Percentiles rank a stretch among this genome's conserved stretches.
phyloP scores from a whole-genome alignment of 1,284 basidiomycete species.

The Tremellales sp. region DNA sequence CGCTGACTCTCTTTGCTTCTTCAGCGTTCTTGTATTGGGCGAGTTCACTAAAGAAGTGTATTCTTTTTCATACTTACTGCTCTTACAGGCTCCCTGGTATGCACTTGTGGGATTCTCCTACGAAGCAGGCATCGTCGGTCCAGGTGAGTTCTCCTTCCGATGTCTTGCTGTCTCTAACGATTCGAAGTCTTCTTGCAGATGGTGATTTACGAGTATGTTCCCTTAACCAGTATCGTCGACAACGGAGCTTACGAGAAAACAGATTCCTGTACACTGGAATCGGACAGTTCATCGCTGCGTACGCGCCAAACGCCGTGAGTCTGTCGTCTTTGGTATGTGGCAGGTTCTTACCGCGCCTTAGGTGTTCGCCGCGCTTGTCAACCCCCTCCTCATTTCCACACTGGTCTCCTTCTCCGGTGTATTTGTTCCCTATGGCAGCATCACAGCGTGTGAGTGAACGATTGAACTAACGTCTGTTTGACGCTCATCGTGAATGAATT shows the following conservation, averaged over 20 bases:
- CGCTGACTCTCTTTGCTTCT: too few relatives aligned
- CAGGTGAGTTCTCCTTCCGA: too few relatives aligned
- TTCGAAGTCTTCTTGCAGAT: conserved; percentile 46
- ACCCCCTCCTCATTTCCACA: conserved; percentile 25
- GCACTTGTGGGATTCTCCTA: conserved; percentile 35
- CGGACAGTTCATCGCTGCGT: conserved; percentile 25
- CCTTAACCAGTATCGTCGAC: too few relatives aligned
- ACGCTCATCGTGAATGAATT: too few relatives aligned
- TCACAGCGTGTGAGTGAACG: neutral
- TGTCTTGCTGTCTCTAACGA: too few relatives aligned
- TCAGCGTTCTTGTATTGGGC: too few relatives aligned
- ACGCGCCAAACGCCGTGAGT: conserved; percentile 6
- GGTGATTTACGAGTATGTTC: conserved; percentile 46
- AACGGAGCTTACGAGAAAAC: too few relatives aligned
- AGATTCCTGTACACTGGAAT: conserved; percentile 47
- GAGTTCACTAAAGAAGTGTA: too few relatives aligned
- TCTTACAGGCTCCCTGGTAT: conserved; percentile 39
- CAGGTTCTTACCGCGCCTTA: conserved; percentile 20
- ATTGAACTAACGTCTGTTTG: neutral
- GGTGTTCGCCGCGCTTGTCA: conserved; percentile 39
- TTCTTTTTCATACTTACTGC: too few relatives aligned
- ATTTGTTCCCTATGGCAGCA: too few relatives aligned
- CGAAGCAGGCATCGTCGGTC: conserved; percentile 28
- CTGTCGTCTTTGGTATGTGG: conserved; percentile 50
- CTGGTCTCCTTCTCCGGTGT: neutral